Evolutionary conservation across 2,329 filamentous ascomycete genomes (phyloP).

Genomic region (Pseudogymnoascus sp.): DNA sequence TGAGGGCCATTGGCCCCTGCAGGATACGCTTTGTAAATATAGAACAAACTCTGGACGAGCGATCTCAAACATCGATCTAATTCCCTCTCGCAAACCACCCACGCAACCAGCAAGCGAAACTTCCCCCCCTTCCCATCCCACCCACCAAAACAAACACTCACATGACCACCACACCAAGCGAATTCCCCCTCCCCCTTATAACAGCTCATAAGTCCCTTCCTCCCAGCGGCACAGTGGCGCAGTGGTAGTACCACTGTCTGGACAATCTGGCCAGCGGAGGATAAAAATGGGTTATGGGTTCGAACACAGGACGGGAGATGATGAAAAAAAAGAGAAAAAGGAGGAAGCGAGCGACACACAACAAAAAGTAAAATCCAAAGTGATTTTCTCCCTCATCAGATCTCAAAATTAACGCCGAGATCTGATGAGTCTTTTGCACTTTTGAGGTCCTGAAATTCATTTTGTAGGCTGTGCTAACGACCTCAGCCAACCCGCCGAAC

Average conservation of each 20-base stretch:
- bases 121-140: neutral
- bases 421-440: conserved; percentile 7
- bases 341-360: neutral
- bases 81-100: too few species aligned
- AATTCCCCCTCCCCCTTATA: neutral
- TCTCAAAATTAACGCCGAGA: neutral
- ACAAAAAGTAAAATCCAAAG: conserved; percentile 7
- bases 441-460: neutral
- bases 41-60: too few species aligned
- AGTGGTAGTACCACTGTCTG: conserved; percentile 5
- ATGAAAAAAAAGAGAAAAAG: neutral
- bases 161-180: neutral
- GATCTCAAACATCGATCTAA: too few species aligned
- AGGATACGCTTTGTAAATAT: too few species aligned
- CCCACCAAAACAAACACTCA: neutral
- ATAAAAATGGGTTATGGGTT: too few species aligned
- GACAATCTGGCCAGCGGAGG: conserved; percentile 7
- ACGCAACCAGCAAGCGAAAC: neutral
- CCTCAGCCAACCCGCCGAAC: neutral
- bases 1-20: neutral
- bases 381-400: conserved; percentile 4
- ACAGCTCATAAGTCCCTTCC: neutral
- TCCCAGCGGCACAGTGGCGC: conserved; percentile 2
- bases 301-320: neutral
- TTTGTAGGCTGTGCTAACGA: neutral